Percentiles rank a stretch among this genome's conserved stretches.
These are phyloP conservation scores for Acrodontium crateriforme DNA, from an alignment of 2,329 filamentous ascomycete species.

Conservation along the genomic window DNA sequence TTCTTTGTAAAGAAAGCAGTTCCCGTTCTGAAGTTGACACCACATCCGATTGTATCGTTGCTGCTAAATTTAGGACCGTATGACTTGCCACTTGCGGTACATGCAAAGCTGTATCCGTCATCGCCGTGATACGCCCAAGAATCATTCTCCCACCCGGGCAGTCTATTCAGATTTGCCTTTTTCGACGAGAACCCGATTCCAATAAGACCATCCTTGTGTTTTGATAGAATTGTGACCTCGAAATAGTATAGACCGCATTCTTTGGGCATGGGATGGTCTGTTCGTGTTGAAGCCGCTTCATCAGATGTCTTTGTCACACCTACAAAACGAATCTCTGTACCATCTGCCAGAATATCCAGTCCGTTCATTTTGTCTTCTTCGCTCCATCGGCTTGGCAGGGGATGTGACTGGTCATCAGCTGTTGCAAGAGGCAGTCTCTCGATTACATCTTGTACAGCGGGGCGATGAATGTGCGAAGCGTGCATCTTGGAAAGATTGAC, in stretches of 20 bases:
- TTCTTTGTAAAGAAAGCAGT: slow-evolving; percentile 54
- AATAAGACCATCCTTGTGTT: slow-evolving; percentile 47
- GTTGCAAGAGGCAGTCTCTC: slow-evolving; percentile 50
- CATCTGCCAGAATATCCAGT: slow-evolving; percentile 62
- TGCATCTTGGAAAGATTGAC: slow-evolving; percentile 47
- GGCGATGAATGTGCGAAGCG: slow-evolving; percentile 40
- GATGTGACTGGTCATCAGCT: slow-evolving; percentile 49
- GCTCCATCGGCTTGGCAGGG: slow-evolving; percentile 73
- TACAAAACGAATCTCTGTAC: slow-evolving; percentile 53
- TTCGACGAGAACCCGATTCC: slow-evolving; percentile 48
- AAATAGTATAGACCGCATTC: slow-evolving; percentile 94
- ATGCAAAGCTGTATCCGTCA: slow-evolving; percentile 49
- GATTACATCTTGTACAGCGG: slow-evolving; percentile 70
- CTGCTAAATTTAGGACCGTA: slow-evolving; percentile 48
- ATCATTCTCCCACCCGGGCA: slow-evolving; percentile 52
- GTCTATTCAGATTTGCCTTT: slow-evolving; percentile 44
- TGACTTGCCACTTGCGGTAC: slow-evolving; percentile 40
- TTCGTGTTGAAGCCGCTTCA: slow-evolving; percentile 70
- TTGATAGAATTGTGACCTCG: slow-evolving; percentile 55
- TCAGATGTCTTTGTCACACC: slow-evolving; percentile 45
- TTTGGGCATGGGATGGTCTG: slow-evolving; percentile 73
- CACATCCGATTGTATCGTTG: slow-evolving; percentile 49
- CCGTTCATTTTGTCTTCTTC: slow-evolving; percentile 58
- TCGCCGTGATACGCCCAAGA: slow-evolving; percentile 56
- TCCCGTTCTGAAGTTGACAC: slow-evolving; percentile 48